Percentiles rank a stretch among this genome's conserved stretches.
phyloP scores from a whole-genome alignment of 306 rosid species.

The Vigna hirtella region DNA sequence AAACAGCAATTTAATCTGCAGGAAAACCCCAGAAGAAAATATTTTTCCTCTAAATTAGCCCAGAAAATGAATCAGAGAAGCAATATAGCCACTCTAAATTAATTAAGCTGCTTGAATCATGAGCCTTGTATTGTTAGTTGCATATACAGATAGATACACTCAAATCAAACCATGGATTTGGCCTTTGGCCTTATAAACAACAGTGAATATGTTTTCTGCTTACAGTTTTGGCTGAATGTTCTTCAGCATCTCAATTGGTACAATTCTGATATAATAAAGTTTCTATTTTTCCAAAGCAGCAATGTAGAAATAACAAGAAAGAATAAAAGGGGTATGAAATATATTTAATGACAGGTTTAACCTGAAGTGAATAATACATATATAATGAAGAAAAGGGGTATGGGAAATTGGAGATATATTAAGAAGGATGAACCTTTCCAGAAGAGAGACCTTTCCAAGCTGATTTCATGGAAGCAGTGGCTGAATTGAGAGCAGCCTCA shows the following conservation, averaged over 20 bases:
- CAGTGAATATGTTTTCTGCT: neutral
- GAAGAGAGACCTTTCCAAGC: conserved; percentile 86
- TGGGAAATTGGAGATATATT: neutral
- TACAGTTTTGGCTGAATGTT: neutral
- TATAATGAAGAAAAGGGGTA: neutral
- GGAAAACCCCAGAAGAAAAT: too few relatives aligned
- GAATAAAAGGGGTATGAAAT: neutral
- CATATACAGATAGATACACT: conserved; percentile 4
- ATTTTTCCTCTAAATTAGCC: neutral
- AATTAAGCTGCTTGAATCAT: neutral
- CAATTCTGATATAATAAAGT: conserved; percentile 6
- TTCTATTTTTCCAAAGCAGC: conserved; percentile 9
- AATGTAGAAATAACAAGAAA: neutral
- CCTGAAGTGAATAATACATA: neutral
- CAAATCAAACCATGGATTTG: neutral
- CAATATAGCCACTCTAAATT: neutral
- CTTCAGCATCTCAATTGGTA: conserved; percentile 5
- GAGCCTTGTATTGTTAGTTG: neutral
- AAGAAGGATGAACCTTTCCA: conserved; percentile 89
- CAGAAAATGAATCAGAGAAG: neutral
- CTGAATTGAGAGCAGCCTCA: conserved; percentile 78
- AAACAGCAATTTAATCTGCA: neutral
- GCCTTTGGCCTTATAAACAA: too few relatives aligned
- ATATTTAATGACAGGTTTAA: conserved; percentile 4
- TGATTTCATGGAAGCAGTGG: conserved; percentile 89